Percentiles rank a stretch among this genome's conserved stretches.
phyloP scores from a whole-genome alignment of 371 early-diverging fungal genomes.

The Thermomucor indicae-seudaticae region DNA sequence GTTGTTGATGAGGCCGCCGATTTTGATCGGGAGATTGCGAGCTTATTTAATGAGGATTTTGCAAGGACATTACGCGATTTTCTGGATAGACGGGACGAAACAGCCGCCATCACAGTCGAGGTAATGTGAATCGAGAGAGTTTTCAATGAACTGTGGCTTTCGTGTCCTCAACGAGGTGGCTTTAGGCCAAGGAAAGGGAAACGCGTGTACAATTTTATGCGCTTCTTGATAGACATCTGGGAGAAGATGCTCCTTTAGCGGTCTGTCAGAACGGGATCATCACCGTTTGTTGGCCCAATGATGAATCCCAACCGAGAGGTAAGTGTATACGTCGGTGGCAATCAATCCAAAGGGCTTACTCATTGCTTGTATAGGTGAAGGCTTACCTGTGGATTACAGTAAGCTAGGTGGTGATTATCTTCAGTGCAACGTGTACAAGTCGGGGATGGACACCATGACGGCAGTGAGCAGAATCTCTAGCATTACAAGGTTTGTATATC shows the following conservation, averaged over 20 bases:
- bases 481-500: conserved; percentile 25
- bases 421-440: conserved; percentile 85
- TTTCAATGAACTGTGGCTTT: background rate
- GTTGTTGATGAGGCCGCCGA: conserved; percentile 6
- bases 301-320: conserved; percentile 9
- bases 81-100: conserved; percentile 18
- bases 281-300: conserved; percentile 26
- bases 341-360: background rate
- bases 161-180: no score
- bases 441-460: conserved; percentile 88
- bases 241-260: conserved; percentile 14
- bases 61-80: conserved; percentile 24
- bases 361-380: background rate
- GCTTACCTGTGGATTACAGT: conserved; percentile 20
- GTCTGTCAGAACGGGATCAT: conserved; percentile 21
- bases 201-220: conserved; percentile 23
- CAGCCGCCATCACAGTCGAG: conserved; percentile 5
- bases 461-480: conserved; percentile 63
- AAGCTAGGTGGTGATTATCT: conserved; percentile 67
- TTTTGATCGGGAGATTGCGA: conserved; percentile 22
- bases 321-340: background rate
- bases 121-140: no score
- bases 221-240: conserved; percentile 18
- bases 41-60: conserved; percentile 17
- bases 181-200: no score